Conservation (phyloP, 2,329 filamentous ascomycete species). For the Scopulariopsis brevicaulis region DNA sequence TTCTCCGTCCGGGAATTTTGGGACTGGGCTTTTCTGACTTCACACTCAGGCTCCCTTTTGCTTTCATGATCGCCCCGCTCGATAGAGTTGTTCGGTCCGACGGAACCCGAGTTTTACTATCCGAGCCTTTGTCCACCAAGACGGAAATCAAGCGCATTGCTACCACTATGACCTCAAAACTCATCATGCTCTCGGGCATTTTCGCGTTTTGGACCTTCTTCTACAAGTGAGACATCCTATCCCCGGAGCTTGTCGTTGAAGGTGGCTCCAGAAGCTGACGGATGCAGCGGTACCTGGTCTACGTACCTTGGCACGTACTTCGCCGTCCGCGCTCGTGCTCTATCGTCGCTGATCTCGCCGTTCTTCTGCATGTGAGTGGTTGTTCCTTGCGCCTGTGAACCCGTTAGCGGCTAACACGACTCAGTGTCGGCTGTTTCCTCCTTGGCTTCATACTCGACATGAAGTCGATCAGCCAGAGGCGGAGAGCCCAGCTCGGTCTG, state of each 20-base stretch:
- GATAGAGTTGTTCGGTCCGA: conserved; percentile 31
- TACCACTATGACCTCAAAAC: conserved; percentile 22
- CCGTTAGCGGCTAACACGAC: neutral
- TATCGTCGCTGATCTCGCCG: conserved; percentile 16
- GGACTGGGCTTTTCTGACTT: neutral
- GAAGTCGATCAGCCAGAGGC: conserved; percentile 25
- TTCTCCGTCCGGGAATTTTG: neutral
- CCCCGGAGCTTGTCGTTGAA: too few species aligned
- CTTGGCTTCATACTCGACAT: conserved; percentile 32
- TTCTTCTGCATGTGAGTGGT: conserved; percentile 33
- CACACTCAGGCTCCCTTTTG: conserved; percentile 23
- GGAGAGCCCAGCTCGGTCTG: conserved; percentile 31
- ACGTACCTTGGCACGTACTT: conserved; percentile 13
- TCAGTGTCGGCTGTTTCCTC: conserved; percentile 31
- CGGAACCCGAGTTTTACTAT: conserved; percentile 26
- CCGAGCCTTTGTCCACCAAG: conserved; percentile 25
- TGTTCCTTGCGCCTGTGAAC: neutral
- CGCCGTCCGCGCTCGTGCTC: conserved; percentile 9
- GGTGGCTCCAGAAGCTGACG: neutral
- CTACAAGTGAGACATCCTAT: conserved; percentile 17
- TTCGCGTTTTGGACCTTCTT: conserved; percentile 36
- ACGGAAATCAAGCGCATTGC: conserved; percentile 25
- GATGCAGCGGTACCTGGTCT: conserved; percentile 27
- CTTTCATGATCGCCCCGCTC: conserved; percentile 31
- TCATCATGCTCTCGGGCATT: conserved; percentile 23